Percentiles rank a stretch among this genome's conserved stretches.
Evolutionary conservation across 2,329 filamentous ascomycete genomes (phyloP).

Genomic region (Colletotrichum agaves): DNA sequence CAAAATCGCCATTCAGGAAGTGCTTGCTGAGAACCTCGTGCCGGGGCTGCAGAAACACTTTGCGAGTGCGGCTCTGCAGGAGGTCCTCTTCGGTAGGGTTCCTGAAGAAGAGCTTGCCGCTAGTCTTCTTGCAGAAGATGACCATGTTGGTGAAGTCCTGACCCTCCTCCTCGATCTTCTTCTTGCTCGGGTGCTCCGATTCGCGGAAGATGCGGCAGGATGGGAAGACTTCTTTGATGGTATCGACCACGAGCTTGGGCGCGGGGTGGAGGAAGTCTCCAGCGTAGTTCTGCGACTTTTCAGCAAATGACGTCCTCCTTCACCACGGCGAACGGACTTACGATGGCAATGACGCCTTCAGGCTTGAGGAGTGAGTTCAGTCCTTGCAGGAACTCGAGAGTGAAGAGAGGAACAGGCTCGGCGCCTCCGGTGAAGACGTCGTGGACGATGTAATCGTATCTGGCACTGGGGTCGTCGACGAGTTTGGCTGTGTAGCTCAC

Average conservation of each 20-base stretch:
- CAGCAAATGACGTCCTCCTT: conserved; percentile 25
- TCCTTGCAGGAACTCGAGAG: conserved; percentile 80
- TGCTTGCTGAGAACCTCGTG: conserved; percentile 71
- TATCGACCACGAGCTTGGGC: conserved; percentile 82
- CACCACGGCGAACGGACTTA: conserved; percentile 54
- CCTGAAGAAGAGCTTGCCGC: conserved; percentile 70
- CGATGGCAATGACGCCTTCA: conserved; percentile 87
- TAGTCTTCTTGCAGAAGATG: conserved; percentile 84
- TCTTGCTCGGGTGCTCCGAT: conserved; percentile 62
- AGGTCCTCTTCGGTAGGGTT: conserved; percentile 72
- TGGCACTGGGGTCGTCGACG: conserved; percentile 53
- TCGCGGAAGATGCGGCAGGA: conserved; percentile 93
- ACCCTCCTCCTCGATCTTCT: conserved; percentile 58
- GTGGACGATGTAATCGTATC: conserved; percentile 93
- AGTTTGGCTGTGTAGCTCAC: conserved; percentile 70
- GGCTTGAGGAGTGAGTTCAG: conserved; percentile 78
- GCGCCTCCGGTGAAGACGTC: conserved; percentile 98
- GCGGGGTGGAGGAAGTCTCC: conserved; percentile 84
- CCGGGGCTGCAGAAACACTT: conserved; percentile 76
- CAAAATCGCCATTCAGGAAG: conserved; percentile 57
- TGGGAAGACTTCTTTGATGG: conserved; percentile 85
- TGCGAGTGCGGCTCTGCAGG: conserved; percentile 76
- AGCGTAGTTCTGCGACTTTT: conserved; percentile 81
- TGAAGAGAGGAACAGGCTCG: conserved; percentile 90
- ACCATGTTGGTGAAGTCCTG: conserved; percentile 95